A percentile compares a stretch with the other conserved stretches of the same genome.
phyloP scores from a whole-genome alignment of 208 protist species.

The Blastocrithidia nonstop region DNA sequence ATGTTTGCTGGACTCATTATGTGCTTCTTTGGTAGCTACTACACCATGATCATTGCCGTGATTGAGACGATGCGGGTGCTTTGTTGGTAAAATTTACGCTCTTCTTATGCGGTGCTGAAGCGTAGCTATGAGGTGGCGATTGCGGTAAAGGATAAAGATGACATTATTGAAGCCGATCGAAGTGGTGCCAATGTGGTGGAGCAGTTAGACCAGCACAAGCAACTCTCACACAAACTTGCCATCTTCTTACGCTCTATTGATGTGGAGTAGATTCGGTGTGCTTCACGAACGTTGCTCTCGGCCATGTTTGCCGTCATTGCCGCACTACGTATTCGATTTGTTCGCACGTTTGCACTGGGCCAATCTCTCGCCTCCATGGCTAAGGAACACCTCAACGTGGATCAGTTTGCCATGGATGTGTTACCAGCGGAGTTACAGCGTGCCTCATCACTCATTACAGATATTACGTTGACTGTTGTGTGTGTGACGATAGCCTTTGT shows the following conservation, averaged over 20 bases:
- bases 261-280: slow-evolving; percentile 21
- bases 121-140: slow-evolving; percentile 45
- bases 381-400: slow-evolving; percentile 21
- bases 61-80: slow-evolving; percentile 56
- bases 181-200: slow-evolving; percentile 33
- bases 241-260: slow-evolving; percentile 53
- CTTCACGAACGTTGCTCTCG: slow-evolving; percentile 13
- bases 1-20: slow-evolving; percentile 44
- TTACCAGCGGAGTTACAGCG: slow-evolving; percentile 40
- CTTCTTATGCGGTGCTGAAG: slow-evolving; percentile 18
- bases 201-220: slow-evolving; percentile 17
- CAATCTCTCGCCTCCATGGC: slow-evolving; percentile 30
- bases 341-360: slow-evolving; percentile 39
- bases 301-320: slow-evolving; percentile 45
- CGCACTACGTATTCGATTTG: slow-evolving; percentile 32
- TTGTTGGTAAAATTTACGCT: slow-evolving; percentile 41
- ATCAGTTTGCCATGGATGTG: slow-evolving; percentile 18
- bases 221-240: slow-evolving; percentile 32
- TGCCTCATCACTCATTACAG: slow-evolving; percentile 20
- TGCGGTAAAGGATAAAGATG: slow-evolving; percentile 38
- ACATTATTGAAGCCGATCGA: slow-evolving; percentile 19
- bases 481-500: slow-evolving; percentile 21
- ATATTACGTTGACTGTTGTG: slow-evolving; percentile 9
- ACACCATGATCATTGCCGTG: slow-evolving; percentile 48
- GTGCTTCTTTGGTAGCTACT: slow-evolving; percentile 76